Evolutionary conservation across 2,329 filamentous ascomycete genomes (phyloP), one percentile per base, ranked within the genome.

Genomic region (Metarhizium humberi): DNA sequence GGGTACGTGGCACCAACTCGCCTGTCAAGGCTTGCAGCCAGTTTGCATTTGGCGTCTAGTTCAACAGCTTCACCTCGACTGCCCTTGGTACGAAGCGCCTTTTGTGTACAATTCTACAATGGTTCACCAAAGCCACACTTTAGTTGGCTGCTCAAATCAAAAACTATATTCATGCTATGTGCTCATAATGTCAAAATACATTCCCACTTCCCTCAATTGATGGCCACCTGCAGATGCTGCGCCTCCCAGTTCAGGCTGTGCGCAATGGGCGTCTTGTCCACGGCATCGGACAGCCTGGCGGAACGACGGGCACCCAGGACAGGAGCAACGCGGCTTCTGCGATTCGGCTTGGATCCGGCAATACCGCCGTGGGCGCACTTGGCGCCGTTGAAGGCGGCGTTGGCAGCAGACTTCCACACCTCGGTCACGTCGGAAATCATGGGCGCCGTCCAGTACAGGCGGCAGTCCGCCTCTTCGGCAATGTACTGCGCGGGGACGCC

Each of bases 391-490:
- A 74, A 75, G 1, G 71, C 72, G 1, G 70, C 67, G 34, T 67
- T 59, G 0, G 73, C 73, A 2, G 71, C 69, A 6, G 72, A 69
- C 63, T 74, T 74, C 78, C 78, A 80, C 20, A 76, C 65, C 43
- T 72, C 73, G 10, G 68, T 69, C 49, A 77, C 69, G 57, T 78
- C 74, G 8, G 65, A 69, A 50, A 76, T 60, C 73, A 79, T 80
- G n/a, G 67, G 69, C 38, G 69, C 68, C 3, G 77, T 79, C 68
- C 76, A 79, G 65, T 73, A 79, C 30, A 80, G 71, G 16, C 77
- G 70, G 63, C 77, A 80, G 61, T 79, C 76, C 1, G 73, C 67
- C 29, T 73, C 66, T 63, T 79, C 75, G 49, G 71, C 71, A 2
- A 76, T 64, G 57, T 73, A 80, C 58, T 80, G 78, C 16, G 77